Conservation (phyloP, 2,329 filamentous ascomycete species). For the Talaromyces sp. region DNA sequence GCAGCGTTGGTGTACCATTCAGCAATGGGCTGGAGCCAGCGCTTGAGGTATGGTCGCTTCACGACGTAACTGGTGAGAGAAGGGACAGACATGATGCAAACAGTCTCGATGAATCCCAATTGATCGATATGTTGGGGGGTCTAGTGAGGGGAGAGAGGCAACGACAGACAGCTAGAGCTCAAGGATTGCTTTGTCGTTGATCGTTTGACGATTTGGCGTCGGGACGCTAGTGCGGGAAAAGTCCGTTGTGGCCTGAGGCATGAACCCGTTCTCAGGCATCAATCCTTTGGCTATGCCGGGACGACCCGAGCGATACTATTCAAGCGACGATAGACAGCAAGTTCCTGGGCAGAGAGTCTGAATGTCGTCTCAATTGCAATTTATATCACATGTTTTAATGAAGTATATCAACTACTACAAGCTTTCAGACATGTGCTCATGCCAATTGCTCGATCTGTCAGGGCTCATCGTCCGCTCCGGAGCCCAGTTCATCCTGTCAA, state of each 20-base stretch:
- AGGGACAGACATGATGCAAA: constrained; percentile 61
- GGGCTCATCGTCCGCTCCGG: neutral
- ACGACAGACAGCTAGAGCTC: constrained; percentile 5
- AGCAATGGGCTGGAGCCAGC: constrained; percentile 72
- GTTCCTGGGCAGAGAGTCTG: neutral
- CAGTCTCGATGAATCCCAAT: constrained; percentile 21
- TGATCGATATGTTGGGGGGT: constrained; percentile 21
- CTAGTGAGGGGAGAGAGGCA: constrained; percentile 23
- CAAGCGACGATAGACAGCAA: neutral
- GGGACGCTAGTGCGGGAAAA: constrained; percentile 13
- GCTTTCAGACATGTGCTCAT: neutral
- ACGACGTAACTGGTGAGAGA: constrained; percentile 70
- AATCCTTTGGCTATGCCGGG: neutral
- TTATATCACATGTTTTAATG: neutral
- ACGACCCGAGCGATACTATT: constrained; percentile 2
- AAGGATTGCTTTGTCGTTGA: constrained; percentile 11
- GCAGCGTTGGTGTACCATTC: constrained; percentile 84
- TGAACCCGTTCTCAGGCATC: neutral
- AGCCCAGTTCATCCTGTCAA: neutral
- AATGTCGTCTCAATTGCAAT: neutral
- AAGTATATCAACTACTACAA: neutral
- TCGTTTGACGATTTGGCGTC: constrained; percentile 10
- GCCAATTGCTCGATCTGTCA: neutral
- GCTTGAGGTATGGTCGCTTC: constrained; percentile 80
- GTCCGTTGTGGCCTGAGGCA: constrained; percentile 13